Base-by-base conservation (phyloP, 192 early-diverging fungal genomes). In the Jimgerdemannia flammicorona region DNA sequence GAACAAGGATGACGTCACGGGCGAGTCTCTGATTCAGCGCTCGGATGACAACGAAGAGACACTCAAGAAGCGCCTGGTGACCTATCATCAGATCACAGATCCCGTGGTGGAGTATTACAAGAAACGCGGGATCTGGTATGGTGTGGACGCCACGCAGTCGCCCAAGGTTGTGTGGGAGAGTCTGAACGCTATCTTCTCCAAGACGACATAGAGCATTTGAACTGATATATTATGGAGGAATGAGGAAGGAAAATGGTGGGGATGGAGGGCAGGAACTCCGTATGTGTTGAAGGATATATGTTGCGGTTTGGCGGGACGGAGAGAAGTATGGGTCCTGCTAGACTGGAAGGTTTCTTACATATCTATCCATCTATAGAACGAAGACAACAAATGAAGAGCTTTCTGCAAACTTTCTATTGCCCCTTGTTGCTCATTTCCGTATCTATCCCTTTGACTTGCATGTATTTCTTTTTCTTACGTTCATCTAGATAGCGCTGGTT, bases 1-100 rank as follows among this genome's bases (percentile, higher is more conserved):
- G 29, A 93, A 91, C 89, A 94, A 88, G 73, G 98, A 99, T 83
- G 98, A 99, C 82, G 81, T 95, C 67, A 99, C 98, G 72, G 96
- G 97, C 72, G 98, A 99, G 88, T 96, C 98, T 67, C 87, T 99
- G 69, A 92, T 98, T 74, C 96, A 97, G 82, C 91, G 98, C 70
- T 95, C 96, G 3, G 98, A 99, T 83, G 98, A 99, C 84, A 99
- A 98, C 82, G 96, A 91, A 75, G 91, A 87, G 40, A 94, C 97
- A 8, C 90, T 99, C 74, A 90, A 85, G 73, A 98, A 97, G 91
- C 94, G 98, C 78, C 88, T 99, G 70, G 89, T 82, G 6, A 86
- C 93, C 41, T 95, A 93, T 85, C 93, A 95, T 80, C 84, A 91
- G 84, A 91, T 94, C 81, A 95, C 93, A 40, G 87, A 86, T 40